These are phyloP conservation scores for Eremomyces bilateralis DNA, from an alignment of 495 filamentous ascomycete species.

Conservation along the genomic window DNA sequence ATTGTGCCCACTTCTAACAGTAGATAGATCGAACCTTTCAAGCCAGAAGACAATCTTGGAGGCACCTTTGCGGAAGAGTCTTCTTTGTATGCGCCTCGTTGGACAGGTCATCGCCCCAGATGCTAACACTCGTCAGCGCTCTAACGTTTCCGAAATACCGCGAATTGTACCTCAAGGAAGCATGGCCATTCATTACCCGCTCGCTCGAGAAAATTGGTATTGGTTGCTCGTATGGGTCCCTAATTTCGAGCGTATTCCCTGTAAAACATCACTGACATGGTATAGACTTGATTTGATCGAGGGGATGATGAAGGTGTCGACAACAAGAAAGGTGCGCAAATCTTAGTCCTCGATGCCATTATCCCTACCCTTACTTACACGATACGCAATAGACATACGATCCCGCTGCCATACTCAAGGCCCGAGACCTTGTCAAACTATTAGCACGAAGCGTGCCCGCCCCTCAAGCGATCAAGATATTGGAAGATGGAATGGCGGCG, in stretches of 20 bases:
- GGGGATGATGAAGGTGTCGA: constrained; percentile 88
- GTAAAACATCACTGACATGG: too few species aligned
- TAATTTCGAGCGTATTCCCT: too few species aligned
- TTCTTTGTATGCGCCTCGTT: constrained; percentile 29
- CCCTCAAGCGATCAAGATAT: constrained; percentile 77
- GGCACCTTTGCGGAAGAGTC: constrained; percentile 87
- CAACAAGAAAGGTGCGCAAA: too few species aligned
- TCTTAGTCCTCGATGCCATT: too few species aligned
- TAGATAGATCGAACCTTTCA: constrained; percentile 55
- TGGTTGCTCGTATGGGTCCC: too few species aligned
- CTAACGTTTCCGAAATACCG: constrained; percentile 96
- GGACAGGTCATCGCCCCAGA: neutral
- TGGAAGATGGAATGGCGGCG: constrained; percentile 72
- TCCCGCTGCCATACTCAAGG: constrained; percentile 83
- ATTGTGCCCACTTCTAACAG: neutral
- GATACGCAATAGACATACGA: constrained; percentile 92
- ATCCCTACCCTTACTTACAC: too few species aligned
- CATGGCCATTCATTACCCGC: constrained; percentile 70
- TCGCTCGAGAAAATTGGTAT: constrained; percentile 64
- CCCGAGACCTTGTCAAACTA: constrained; percentile 82
- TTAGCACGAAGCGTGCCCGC: constrained; percentile 81
- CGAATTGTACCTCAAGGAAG: constrained; percentile 76
- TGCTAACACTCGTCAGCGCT: constrained; percentile 19
- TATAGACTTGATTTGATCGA: constrained; percentile 87
- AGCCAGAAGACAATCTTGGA: constrained; percentile 56